These are phyloP conservation scores for Lichtheimia ramosa DNA, from an alignment of 371 early-diverging fungal species.

Conservation along the genomic window DNA sequence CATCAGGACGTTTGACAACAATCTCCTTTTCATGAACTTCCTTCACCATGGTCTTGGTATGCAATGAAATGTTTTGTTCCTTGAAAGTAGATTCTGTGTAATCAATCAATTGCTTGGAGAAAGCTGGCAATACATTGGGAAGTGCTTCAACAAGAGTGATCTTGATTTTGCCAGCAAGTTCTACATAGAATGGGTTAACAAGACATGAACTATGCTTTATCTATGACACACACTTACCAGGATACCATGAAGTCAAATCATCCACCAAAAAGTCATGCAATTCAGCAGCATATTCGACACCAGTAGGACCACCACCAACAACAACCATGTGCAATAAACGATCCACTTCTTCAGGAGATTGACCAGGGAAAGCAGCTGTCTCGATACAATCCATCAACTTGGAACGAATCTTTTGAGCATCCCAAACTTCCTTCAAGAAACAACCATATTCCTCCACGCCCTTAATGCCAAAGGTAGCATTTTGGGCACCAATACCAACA, in stretches of 20 bases:
- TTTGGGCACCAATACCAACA: slow-evolving; percentile 86
- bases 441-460: slow-evolving; percentile 87
- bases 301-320: slow-evolving; percentile 97
- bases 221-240: slow-evolving; percentile 32
- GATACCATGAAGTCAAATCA: slow-evolving; percentile 85
- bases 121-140: slow-evolving; percentile 86
- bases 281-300: slow-evolving; percentile 95
- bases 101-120: slow-evolving; percentile 85
- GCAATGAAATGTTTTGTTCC: slow-evolving; percentile 82
- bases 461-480: slow-evolving; percentile 87
- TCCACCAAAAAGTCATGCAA: slow-evolving; percentile 89
- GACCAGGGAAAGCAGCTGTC: slow-evolving; percentile 84
- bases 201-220: not conserved
- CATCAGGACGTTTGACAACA: slow-evolving; percentile 74
- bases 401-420: slow-evolving; percentile 87
- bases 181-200: slow-evolving; percentile 16
- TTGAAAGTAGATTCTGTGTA: slow-evolving; percentile 89
- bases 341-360: slow-evolving; percentile 73
- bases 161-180: slow-evolving; percentile 78
- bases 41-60: slow-evolving; percentile 89
- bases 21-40: slow-evolving; percentile 82
- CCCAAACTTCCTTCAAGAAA: slow-evolving; percentile 88
- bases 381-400: slow-evolving; percentile 89
- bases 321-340: slow-evolving; percentile 93
- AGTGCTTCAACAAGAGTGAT: slow-evolving; percentile 90